These are phyloP conservation scores for Eucalyptus paniculata DNA, from an alignment of 345 rosid species.

Conservation along the genomic window DNA sequence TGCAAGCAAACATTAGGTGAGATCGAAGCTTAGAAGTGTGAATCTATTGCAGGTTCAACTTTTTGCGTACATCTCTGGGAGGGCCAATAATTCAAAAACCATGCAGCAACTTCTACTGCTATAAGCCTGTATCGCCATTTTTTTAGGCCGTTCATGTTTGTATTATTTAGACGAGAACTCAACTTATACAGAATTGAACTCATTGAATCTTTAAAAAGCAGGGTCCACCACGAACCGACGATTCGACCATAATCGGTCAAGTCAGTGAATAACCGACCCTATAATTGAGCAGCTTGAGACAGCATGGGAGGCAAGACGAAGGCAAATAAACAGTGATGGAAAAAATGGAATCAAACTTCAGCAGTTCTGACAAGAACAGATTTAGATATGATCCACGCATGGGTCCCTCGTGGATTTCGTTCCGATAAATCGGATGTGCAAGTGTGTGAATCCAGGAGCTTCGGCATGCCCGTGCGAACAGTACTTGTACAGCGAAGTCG, in stretches of 20 bases:
- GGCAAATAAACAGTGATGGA: neutral
- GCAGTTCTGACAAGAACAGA: neutral
- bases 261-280: neutral
- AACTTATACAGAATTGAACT: neutral
- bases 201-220: neutral
- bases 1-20: constrained; percentile 20
- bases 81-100: constrained; percentile 24
- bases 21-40: neutral
- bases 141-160: constrained; percentile 3
- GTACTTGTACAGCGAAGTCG: neutral
- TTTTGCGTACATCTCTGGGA: constrained; percentile 23
- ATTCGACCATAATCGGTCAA: neutral
- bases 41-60: neutral
- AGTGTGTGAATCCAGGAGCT: neutral
- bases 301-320: neutral
- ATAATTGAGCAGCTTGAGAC: neutral
- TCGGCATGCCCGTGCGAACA: neutral
- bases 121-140: constrained; percentile 11
- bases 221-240: neutral
- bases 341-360: neutral
- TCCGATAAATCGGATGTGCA: neutral
- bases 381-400: neutral
- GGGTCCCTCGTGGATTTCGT: neutral
- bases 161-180: neutral
- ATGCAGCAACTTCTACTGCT: constrained; percentile 16